These are phyloP conservation scores for Umbilicus rupestris DNA, from an alignment of 164 flowering plant genomes.

Conservation along the genomic window DNA sequence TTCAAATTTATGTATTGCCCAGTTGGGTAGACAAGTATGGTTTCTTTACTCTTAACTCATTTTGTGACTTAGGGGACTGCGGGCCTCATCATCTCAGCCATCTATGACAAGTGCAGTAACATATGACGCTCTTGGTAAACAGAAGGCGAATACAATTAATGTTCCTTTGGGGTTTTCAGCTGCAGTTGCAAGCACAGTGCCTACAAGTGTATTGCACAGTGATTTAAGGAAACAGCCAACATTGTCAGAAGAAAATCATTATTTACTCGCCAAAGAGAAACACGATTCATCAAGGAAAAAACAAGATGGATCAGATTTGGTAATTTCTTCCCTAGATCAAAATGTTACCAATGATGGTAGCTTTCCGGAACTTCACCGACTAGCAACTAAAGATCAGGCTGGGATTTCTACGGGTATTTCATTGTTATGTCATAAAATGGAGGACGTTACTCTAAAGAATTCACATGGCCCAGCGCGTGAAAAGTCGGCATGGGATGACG, in stretches of 20 bases:
- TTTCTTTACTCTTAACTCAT: neutral
- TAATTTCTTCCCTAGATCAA: neutral
- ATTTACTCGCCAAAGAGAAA: conserved; percentile 17
- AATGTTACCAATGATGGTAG: neutral
- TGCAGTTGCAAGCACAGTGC: conserved; percentile 24
- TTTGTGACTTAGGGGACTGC: conserved; percentile 54
- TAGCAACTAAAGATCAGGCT: neutral
- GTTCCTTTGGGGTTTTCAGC: conserved; percentile 25
- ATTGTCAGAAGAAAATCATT: conserved; percentile 24
- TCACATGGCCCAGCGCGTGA: conserved; percentile 12
- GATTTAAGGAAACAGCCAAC: conserved; percentile 31
- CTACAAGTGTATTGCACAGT: conserved; percentile 20
- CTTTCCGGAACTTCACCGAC: neutral
- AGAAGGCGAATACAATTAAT: conserved; percentile 31
- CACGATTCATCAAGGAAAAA: conserved; percentile 13
- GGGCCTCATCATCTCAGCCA: conserved; percentile 33
- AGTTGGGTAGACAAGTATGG: neutral
- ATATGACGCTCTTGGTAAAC: conserved; percentile 37
- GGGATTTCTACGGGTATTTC: neutral
- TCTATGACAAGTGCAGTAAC: conserved; percentile 22
- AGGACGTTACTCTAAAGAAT: neutral
- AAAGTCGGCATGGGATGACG: conserved; percentile 12
- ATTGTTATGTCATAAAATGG: neutral
- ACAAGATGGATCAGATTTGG: neutral
- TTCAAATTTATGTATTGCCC: neutral